Base-by-base conservation (phyloP, 495 filamentous ascomycete genomes). In the Rostrohypoxylon terebratum region DNA sequence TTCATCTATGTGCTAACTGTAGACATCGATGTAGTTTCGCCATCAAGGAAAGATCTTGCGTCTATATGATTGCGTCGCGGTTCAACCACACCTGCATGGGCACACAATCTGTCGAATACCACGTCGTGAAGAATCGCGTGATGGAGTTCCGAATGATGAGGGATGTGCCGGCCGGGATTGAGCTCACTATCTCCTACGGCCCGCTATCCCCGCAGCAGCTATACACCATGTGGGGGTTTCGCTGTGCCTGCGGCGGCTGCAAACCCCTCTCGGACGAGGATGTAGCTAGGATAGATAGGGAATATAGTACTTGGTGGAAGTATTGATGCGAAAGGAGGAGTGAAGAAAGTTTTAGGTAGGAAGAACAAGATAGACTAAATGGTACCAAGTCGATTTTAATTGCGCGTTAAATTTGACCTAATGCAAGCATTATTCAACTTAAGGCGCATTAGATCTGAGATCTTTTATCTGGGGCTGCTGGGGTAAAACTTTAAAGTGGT, bases 81-180 rank as follows among this genome's bases (percentile, higher is more conserved):
- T 81, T 82, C 60, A 82, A 82, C 73, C 81, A 82, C 48, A 74
- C 78, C 4, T 82, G 81, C 60, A 1, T 1, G 0, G 51, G 60
- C 8, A 58, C 59, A 1, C 38, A 57, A 0, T 77, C 78, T 4
- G 75, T 82, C 20, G 4, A 63, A 1, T 81, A 77, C 31, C 7
- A 1, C 0, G 61, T 69, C 7, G 66, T 9, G 0, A n/a, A 0
- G 28, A 25, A 8, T 18, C 51, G 45, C 0, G 53, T 62, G 1
- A 70, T 75, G 14, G 59, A 66, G 25, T 33, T 82, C 33, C 66
- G 50, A 11, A 58, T 78, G 34, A 33, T 28, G 13, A 55, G 50
- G 21, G 63, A 70, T 20, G 53, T 67, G 9, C 50, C 57, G 1
- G 74, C 71, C 1, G 79, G 81, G 2, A 58, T 54, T 0, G 81